Evolutionary conservation across 163 green algal species (phyloP).

Genomic region (Chloroidium sp.): DNA sequence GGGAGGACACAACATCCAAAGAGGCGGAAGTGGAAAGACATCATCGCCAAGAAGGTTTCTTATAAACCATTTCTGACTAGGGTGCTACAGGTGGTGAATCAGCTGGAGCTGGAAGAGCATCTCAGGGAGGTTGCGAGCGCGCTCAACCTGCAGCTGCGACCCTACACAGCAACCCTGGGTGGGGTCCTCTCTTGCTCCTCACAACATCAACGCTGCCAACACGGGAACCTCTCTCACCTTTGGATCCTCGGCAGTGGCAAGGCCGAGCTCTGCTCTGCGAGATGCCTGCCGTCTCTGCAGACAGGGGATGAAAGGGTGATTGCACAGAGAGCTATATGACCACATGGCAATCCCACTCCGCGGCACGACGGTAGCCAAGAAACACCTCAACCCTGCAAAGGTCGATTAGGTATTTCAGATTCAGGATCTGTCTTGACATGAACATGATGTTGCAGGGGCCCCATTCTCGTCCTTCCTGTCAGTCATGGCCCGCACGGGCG

Average conservation of each 20-base stretch:
- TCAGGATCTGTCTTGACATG: background rate
- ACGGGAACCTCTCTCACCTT: too few species aligned
- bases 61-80: background rate
- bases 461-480: conserved; percentile 60
- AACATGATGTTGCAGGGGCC: conserved; percentile 25
- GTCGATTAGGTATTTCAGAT: background rate
- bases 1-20: too few species aligned
- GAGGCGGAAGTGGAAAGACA: too few species aligned
- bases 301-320: too few species aligned
- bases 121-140: conserved; percentile 30
- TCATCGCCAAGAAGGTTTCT: background rate
- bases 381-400: background rate
- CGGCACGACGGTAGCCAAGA: background rate
- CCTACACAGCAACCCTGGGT: conserved; percentile 26
- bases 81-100: conserved; percentile 10
- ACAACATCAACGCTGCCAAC: too few species aligned
- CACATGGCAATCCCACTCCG: too few species aligned
- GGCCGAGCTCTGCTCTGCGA: too few species aligned
- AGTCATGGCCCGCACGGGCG: conserved; percentile 41
- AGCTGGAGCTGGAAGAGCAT: conserved; percentile 28
- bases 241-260: too few species aligned
- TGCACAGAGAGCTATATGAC: too few species aligned
- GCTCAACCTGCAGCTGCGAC: conserved; percentile 40
- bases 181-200: too few species aligned
- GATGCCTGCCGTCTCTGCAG: too few species aligned